Conservation (phyloP, 441 rosid genomes). For the Hura crepitans region DNA sequence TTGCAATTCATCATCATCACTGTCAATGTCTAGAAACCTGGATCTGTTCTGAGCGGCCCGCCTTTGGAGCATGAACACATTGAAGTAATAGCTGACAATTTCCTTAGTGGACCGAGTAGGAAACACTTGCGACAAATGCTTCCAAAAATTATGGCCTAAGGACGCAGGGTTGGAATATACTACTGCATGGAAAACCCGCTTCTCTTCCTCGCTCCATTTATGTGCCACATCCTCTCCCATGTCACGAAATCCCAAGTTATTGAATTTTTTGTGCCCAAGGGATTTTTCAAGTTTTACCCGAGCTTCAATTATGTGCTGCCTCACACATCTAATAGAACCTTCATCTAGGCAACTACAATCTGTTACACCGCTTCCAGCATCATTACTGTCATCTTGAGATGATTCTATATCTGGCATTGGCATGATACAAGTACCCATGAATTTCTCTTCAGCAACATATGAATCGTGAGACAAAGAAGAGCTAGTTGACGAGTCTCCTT, state of each 20-base stretch:
- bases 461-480: slow-evolving; percentile 12
- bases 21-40: slow-evolving; percentile 44
- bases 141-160: slow-evolving; percentile 46
- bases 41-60: slow-evolving; percentile 51
- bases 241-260: slow-evolving; percentile 38
- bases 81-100: slow-evolving; percentile 51
- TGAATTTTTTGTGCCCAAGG: slow-evolving; percentile 41
- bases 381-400: slow-evolving; percentile 23
- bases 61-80: slow-evolving; percentile 47
- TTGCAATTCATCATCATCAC: slow-evolving; percentile 51
- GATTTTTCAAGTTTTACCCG: slow-evolving; percentile 29
- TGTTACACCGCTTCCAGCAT: slow-evolving; percentile 24
- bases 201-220: slow-evolving; percentile 49
- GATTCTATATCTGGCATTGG: slow-evolving; percentile 34
- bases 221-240: slow-evolving; percentile 49
- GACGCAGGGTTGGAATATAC: slow-evolving; percentile 46
- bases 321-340: slow-evolving; percentile 46
- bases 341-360: slow-evolving; percentile 42
- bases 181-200: slow-evolving; percentile 35
- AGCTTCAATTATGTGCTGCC: slow-evolving; percentile 42
- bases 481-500: slow-evolving; percentile 13
- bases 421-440: slow-evolving; percentile 39
- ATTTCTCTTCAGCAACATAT: slow-evolving; percentile 24
- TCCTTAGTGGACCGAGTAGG: slow-evolving; percentile 39
- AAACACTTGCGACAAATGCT: slow-evolving; percentile 36